Base-by-base conservation (phyloP, 2,329 filamentous ascomycete genomes). In the Teratosphaeria pseudoeucalypti region DNA sequence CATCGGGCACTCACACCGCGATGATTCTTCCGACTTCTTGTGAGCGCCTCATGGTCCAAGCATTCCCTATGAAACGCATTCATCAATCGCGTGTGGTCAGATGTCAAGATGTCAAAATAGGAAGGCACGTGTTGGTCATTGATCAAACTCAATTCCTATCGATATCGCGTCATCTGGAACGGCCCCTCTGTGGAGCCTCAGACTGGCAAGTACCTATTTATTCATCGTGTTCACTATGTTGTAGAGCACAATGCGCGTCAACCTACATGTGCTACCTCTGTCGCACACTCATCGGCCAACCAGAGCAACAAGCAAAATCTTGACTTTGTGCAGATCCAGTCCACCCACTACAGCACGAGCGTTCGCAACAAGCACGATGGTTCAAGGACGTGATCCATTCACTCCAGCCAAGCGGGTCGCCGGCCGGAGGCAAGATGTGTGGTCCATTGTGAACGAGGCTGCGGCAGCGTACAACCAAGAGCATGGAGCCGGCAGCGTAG, bases 381-480 rank as follows among this genome's bases (percentile, higher is more conserved):
- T 49, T 2, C 43, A 49, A 23, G 43, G 43, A n/a, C 16, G 43
- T 19, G 43, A 49, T n/a, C n/a, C 43, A 6, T 49, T 49, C 70
- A 80, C 79, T 71, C 82, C 82, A 4, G 82, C 82, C 23, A 72
- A 71, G 29, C 72, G 82, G 59, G 81, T 84, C 29, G 79, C 81
- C 54, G 77, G 77, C 19, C 78, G 79, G 72, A 76, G 73, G 68
- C 79, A 83, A 67, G 82, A 84, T 79, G 82, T 84, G 54, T 84
- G 82, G 82, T 82, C 82, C 19, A 86, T 87, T 64, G 81, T 87
- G 71, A 87, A 87, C 65, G 85, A 87, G 72, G 85, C 84, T 3
- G 84, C 84, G 4, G 81, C 82, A 12, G 81, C 81, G n/a, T 60
- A 56, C 39, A 59, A 59, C 34, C 34, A 59, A 26, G 57, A 55